Conservation (phyloP, 768 basidiomycete species). For the Phaeolepiota aurea region DNA sequence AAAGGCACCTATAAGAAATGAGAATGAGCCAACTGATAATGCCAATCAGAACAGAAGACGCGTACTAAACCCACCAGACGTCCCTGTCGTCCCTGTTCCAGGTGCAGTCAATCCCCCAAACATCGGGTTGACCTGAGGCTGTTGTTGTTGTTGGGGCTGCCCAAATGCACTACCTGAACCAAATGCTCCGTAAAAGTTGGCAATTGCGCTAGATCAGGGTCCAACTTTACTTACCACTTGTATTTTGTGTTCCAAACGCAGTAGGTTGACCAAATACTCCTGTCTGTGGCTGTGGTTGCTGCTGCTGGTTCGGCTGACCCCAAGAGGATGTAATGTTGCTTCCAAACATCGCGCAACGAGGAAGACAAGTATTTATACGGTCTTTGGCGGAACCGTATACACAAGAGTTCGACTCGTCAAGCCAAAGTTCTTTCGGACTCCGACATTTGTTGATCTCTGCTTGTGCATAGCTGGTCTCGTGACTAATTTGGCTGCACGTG, state of each 20-base stretch:
- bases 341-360: constrained; percentile 48
- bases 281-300: constrained; percentile 34
- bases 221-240: background rate
- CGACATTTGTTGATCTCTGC: constrained; percentile 11
- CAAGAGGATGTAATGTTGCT: constrained; percentile 39
- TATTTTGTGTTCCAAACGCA: constrained; percentile 14
- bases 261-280: constrained; percentile 16
- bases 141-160: constrained; percentile 50
- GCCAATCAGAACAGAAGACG: too few species aligned
- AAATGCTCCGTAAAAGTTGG: constrained; percentile 34
- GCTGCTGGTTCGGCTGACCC: constrained; percentile 59
- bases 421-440: constrained; percentile 25
- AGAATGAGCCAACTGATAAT: constrained; percentile 7
- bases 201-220: constrained; percentile 6
- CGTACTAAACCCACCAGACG: constrained; percentile 36
- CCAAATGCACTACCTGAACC: constrained; percentile 52
- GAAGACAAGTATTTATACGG: too few species aligned
- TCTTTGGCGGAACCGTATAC: too few species aligned
- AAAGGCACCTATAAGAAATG: constrained; percentile 34
- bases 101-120: constrained; percentile 53
- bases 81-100: constrained; percentile 19
- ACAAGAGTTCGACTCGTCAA: constrained; percentile 10
- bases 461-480: too few species aligned
- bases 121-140: constrained; percentile 68
- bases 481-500: too few species aligned